Evolutionary conservation across 371 early-diverging fungal species (phyloP).

Genomic region (Saksenaea oblongispora): DNA sequence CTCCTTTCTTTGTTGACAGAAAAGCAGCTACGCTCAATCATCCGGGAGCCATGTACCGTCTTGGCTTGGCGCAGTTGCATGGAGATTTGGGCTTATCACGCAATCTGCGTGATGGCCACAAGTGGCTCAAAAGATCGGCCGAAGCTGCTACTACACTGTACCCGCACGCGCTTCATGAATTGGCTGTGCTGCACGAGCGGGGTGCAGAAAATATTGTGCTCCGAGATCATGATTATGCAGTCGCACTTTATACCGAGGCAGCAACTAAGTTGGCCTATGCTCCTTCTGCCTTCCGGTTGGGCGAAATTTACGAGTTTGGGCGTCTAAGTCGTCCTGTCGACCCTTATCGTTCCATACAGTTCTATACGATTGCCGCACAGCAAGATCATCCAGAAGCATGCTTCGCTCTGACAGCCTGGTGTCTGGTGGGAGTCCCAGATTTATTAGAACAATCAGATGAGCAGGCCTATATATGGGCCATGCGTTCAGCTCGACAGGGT

Average conservation of each 20-base stretch:
- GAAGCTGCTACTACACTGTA: constrained; percentile 75
- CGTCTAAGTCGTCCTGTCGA: constrained; percentile 67
- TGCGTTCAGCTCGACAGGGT: constrained; percentile 73
- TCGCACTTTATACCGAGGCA: constrained; percentile 63
- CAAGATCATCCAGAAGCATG: constrained; percentile 90
- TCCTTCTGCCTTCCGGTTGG: constrained; percentile 76
- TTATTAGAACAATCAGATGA: constrained; percentile 75
- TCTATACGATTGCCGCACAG: constrained; percentile 84
- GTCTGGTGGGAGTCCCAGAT: constrained; percentile 86
- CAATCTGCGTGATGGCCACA: constrained; percentile 75
- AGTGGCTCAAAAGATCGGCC: constrained; percentile 79
- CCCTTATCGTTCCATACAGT: constrained; percentile 71
- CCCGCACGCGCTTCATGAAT: constrained; percentile 82
- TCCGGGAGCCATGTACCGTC: constrained; percentile 74
- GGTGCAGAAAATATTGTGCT: constrained; percentile 74
- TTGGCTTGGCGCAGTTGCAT: constrained; percentile 72
- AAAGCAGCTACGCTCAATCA: constrained; percentile 75
- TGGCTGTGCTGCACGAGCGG: constrained; percentile 71
- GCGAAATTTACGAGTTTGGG: constrained; percentile 83
- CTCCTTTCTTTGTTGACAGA: constrained; percentile 25
- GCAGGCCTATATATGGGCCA: constrained; percentile 91
- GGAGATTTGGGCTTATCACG: constrained; percentile 68
- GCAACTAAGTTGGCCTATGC: constrained; percentile 61
- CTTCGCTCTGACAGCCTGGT: constrained; percentile 95
- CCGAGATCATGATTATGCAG: constrained; percentile 67